A percentile compares a stretch with the other conserved stretches of the same genome.
Evolutionary conservation across 176 grass and related monocot genomes (phyloP).

Genomic region (Ananas comosus): DNA sequence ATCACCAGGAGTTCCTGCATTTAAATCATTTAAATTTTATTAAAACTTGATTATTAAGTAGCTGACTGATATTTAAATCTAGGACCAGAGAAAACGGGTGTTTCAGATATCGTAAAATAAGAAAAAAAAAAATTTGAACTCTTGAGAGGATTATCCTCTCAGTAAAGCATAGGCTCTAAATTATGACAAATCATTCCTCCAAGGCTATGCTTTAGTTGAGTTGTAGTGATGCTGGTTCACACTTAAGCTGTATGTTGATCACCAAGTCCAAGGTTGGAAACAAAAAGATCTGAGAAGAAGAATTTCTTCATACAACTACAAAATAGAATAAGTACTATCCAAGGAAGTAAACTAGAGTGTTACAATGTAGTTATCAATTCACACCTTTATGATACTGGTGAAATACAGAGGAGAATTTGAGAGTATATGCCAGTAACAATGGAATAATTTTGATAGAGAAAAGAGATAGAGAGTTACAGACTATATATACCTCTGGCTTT

Average conservation of each 20-base stretch:
- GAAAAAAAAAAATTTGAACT: too few species aligned
- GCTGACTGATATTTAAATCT: neutral
- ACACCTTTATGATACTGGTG: neutral
- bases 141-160: too few species aligned
- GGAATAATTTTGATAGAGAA: neutral
- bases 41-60: neutral
- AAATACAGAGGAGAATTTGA: neutral
- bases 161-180: too few species aligned
- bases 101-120: too few species aligned
- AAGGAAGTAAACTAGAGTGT: constrained; percentile 3
- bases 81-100: neutral
- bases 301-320: too few species aligned
- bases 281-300: too few species aligned
- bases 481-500: constrained; percentile 48
- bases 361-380: constrained; percentile 7
- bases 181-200: too few species aligned
- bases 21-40: neutral
- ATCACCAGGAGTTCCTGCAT: constrained; percentile 85
- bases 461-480: neutral
- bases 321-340: neutral
- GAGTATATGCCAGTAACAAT: neutral
- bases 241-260: too few species aligned
- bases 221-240: too few species aligned
- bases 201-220: too few species aligned
- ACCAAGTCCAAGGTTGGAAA: too few species aligned